Base-by-base conservation (phyloP, 2,329 filamentous ascomycete species). In the Xylaria sp. region DNA sequence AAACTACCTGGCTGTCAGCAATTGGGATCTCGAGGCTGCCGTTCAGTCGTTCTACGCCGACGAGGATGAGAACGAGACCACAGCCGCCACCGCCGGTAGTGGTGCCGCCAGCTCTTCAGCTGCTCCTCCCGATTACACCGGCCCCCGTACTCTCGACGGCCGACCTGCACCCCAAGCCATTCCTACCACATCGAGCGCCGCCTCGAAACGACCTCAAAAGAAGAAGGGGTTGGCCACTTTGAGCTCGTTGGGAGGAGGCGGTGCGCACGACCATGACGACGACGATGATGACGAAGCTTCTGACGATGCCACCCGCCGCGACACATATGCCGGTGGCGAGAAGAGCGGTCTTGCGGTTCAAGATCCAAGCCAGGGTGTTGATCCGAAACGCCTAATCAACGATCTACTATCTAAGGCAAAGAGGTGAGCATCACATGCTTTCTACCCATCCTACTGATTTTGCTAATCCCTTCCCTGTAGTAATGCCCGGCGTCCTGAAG, bases 291-390 rank as follows among this genome's bases (percentile, higher is more conserved):
- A 85, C 28, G 83, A 63, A 3, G 59, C 53, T 11, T 82, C 86
- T 2, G 82, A 86, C 1, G 84, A 90, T 1, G 87, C 90, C 33
- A 83, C 87, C 42, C 86, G 89, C 6, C 83, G 89, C 69, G 92
- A 96, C 76, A 83, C 94, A 71, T 96, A 94, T 79, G 91, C 93
- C 23, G 93, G 93, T 60, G 93, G 93, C 40, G 93, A 95, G 81
- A 96, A 96, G 85, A 95, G 92, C 36, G 90, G 88, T 0, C 79
- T 92, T 54, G 90, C 89, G 26, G 87, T 92, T 28, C 89, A 91
- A 75, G 89, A 91, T 73, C 89, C 89, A 0, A 76, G 78, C 4
- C 80, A 84, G 59, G 79, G 85, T 11, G 84, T 86, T 2, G 85
- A 87, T 48, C 81, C 87, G 0, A 82, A 83, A 74, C 86, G 84